Conservation (phyloP, 176 grass and related monocot species). For the Coix lacrymajobi region DNA sequence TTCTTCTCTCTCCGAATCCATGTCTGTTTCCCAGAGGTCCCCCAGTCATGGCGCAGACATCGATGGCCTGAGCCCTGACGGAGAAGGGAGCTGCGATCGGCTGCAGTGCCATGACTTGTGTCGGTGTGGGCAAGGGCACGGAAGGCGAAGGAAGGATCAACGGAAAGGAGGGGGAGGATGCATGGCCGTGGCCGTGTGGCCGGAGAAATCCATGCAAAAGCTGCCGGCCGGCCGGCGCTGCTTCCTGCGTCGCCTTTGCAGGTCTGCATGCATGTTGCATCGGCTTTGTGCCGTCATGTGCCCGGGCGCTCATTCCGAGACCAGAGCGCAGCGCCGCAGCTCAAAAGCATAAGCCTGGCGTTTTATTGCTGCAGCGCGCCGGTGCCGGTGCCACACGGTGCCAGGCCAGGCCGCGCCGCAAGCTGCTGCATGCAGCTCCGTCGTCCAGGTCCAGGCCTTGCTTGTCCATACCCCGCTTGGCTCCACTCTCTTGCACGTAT, state of each 20-base stretch:
- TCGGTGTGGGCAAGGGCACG: slow-evolving; percentile 3
- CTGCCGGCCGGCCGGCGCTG: neutral
- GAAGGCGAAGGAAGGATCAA: neutral
- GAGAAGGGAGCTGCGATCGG: neutral
- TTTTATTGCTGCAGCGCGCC: slow-evolving; percentile 30
- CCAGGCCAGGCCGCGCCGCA: neutral
- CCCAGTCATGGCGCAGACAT: slow-evolving; percentile 12
- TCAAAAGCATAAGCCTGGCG: slow-evolving; percentile 43
- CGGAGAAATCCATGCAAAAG: slow-evolving; percentile 12
- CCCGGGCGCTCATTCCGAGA: slow-evolving; percentile 23
- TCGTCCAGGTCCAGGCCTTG: neutral
- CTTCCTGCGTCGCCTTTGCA: slow-evolving; percentile 1
- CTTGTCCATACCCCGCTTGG: slow-evolving; percentile 45
- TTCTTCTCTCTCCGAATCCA: slow-evolving; percentile 37
- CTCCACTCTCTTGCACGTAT: slow-evolving; percentile 23
- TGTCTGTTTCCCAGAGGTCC: slow-evolving; percentile 9
- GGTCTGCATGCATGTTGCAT: slow-evolving; percentile 12
- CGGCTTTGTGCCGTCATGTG: slow-evolving; percentile 18
- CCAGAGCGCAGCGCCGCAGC: slow-evolving; percentile 1
- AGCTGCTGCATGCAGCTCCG: neutral
- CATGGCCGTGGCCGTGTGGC: neutral
- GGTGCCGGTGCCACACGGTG: neutral
- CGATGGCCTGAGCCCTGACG: neutral
- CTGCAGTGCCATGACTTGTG: slow-evolving; percentile 6
- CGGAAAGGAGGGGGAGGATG: neutral